Evolutionary conservation across 192 early-diverging fungal genomes (phyloP), one percentile per base, ranked within the genome.

Genomic region (Coemansia furcata): DNA sequence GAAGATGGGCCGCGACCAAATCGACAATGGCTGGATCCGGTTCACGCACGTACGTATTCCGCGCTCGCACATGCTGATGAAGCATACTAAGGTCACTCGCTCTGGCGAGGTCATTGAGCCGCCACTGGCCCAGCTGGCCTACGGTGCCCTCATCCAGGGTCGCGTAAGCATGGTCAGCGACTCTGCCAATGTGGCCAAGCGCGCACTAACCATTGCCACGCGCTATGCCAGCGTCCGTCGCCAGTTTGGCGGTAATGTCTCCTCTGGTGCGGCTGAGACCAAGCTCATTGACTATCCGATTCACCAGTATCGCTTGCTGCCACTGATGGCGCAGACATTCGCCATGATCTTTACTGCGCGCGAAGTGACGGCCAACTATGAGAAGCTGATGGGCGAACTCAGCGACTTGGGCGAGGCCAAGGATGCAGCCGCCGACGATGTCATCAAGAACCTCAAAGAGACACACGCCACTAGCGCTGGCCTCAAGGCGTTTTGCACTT

Each of bases 21-120:
- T 93, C 55, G 95, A 95, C 79, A 96, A 96, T 66, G 95, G 92
- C 15, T 96, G 89, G 86, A 94, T 96, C 76, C 92, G 92, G 80
- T 93, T 96, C 73, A 95, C 95, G 35, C 85, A 94, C 71, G 93
- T 96, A 50, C 92, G 93, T 59, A 89, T 96, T 30, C 95, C 95
- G 10, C 86, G 93, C 32, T 89, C 89, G 39, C 87, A 95, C 73
- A 96, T 96, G 94, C 80, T 96, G 67, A 92, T 93, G 92, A 94
- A 93, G 84, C 93, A 96, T 73, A 90, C 94, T 66, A 94, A 94
- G 84, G 91, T 95, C 47, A 86, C 86, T 40, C 87, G 89, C 19
- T 74, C 85, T n/a, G 92, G 92, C 60, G 85, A 87, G 49, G 92
- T 94, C 52, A 86, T 90, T 64, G 91, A 92, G 73, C 94, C 93